Evolutionary conservation across 2,329 filamentous ascomycete genomes (phyloP), one percentile per base, ranked within the genome.

Genomic region (Sporothrix curviconia): DNA sequence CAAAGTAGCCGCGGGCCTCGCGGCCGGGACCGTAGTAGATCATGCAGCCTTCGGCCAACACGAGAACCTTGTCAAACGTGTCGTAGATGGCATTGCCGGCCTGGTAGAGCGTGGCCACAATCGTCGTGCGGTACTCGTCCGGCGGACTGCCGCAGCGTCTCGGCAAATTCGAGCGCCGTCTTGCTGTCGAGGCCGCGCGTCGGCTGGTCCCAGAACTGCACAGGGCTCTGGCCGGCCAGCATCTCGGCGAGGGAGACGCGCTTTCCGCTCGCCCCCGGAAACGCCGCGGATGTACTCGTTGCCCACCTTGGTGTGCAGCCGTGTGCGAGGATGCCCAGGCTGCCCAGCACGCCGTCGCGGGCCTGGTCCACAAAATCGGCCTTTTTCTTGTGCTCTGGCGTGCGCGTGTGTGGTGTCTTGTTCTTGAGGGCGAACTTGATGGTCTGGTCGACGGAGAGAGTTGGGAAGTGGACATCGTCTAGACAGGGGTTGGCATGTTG

Each of bases 231-330:
- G n/a, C 79, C 81, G 17, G 84, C 71, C 19, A 78, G 75, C 19
- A 80, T 80, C 68, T 85, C 82, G 30, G 81, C 77, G 60, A 85
- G 84, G 60, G 79, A 83, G 28, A 84, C 84, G 66, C 84, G 80
- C 73, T 84, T 85, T n/a, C 51, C 84, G 78, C 76, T 90, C 86
- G 67, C 87, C 87, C 67, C 87, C 87, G 37, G 82, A 86, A 14
- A 90, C 86, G 69, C 87, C 87, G 58, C 86, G 84, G 42, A 90
- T 75, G 66, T 83, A 90, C 69, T 90, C 86, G 71, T 89, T 89
- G 52, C 87, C 87, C 15, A 90, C 86, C 17, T 79, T 78, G 6
- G 86, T 90, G 72, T 90, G n/a, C 85, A 67, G 85, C 69, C 0
- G 86, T 90, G 71, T 90, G 86, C 44, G 82, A 78, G n/a, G 55